Evolutionary conservation across 208 protist genomes (phyloP).

Genomic region (Acanthamoeba castellanii): DNA sequence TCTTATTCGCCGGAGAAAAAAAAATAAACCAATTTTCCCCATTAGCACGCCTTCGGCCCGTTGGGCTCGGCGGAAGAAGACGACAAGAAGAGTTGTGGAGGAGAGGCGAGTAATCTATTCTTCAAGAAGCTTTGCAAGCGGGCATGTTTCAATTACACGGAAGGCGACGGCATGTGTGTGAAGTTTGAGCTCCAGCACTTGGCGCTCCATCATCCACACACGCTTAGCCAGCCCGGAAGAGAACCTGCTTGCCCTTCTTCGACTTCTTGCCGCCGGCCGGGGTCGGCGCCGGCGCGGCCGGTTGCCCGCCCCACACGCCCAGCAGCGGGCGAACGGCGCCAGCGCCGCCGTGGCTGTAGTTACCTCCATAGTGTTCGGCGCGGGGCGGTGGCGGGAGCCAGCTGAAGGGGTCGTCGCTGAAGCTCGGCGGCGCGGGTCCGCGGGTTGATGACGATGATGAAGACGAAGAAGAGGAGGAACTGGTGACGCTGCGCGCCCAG

Average conservation of each 20-base stretch:
- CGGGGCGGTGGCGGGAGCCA: not conserved
- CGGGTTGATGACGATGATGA: not conserved
- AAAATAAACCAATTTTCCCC: too few species aligned
- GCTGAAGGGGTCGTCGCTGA: not conserved
- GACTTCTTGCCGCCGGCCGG: not conserved
- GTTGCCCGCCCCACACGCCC: not conserved
- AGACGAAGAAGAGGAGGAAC: not conserved
- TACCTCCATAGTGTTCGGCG: not conserved
- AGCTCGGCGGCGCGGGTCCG: not conserved
- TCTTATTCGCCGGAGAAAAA: too few species aligned
- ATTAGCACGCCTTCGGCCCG: too few species aligned
- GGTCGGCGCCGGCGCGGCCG: not conserved
- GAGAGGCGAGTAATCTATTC: too few species aligned
- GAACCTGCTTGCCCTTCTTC: conserved; percentile 28
- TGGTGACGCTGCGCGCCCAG: not conserved
- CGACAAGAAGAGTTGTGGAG: too few species aligned
- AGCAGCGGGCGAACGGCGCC: not conserved
- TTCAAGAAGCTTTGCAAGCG: too few species aligned
- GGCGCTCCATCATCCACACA: too few species aligned
- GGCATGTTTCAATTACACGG: too few species aligned
- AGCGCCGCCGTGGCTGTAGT: not conserved
- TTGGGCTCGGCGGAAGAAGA: too few species aligned
- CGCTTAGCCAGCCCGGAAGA: conserved; percentile 13
- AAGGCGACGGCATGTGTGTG: too few species aligned
- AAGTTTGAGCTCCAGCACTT: too few species aligned